phyloP scores from a whole-genome alignment of 768 basidiomycete species.

The Termitomyces sp. region DNA sequence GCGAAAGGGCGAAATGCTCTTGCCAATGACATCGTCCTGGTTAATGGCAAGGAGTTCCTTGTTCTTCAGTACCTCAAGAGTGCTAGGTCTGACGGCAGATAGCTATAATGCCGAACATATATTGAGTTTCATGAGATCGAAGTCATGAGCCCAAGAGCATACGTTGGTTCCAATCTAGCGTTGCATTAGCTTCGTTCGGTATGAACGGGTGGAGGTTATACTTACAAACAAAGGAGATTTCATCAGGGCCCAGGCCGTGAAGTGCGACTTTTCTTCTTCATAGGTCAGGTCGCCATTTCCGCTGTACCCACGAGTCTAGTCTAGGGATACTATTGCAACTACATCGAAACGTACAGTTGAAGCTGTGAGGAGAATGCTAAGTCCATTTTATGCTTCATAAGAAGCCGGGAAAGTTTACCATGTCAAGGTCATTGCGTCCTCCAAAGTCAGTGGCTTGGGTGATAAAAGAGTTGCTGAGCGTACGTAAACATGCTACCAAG shows the following conservation, averaged over 20 bases:
- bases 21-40: conserved; percentile 60
- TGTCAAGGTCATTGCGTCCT: conserved; percentile 66
- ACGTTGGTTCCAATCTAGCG: conserved; percentile 13
- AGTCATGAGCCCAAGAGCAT: background rate
- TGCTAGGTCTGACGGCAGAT: conserved; percentile 42
- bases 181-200: background rate
- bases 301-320: conserved; percentile 20
- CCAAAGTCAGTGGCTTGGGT: conserved; percentile 60
- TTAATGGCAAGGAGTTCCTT: conserved; percentile 63
- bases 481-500: background rate
- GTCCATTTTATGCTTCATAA: background rate
- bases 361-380: conserved; percentile 27
- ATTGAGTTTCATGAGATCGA: background rate
- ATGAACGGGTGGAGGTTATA: background rate
- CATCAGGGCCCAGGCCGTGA: conserved; percentile 70
- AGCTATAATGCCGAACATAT: conserved; percentile 18
- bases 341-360: conserved; percentile 37
- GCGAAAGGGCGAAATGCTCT: conserved; percentile 59
- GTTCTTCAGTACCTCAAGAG: conserved; percentile 55
- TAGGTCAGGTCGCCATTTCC: conserved; percentile 60
- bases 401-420: conserved; percentile 29
- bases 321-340: background rate
- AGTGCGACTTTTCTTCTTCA: conserved; percentile 66
- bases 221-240: conserved; percentile 51
- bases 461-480: conserved; percentile 56